Evolutionary conservation across 2,329 filamentous ascomycete species (phyloP).

Genomic region (Keithomyces neogunnii): DNA sequence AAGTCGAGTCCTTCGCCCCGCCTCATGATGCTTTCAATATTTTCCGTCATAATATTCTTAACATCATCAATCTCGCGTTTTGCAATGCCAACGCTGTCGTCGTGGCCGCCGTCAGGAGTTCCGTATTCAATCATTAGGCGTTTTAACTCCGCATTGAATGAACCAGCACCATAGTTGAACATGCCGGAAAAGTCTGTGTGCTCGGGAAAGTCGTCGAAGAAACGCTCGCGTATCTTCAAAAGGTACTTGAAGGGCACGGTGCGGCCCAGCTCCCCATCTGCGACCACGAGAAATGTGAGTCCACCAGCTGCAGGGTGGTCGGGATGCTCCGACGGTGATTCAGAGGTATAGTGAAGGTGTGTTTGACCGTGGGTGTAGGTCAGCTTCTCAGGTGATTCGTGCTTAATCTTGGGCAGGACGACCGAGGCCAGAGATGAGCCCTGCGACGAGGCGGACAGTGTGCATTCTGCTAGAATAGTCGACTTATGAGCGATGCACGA

Average conservation of each 20-base stretch:
- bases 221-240: slow-evolving; percentile 81
- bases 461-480: slow-evolving; percentile 91
- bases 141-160: slow-evolving; percentile 76
- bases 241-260: slow-evolving; percentile 91
- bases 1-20: slow-evolving; percentile 88
- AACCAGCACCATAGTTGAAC: slow-evolving; percentile 82
- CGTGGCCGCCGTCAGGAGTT: slow-evolving; percentile 62
- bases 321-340: slow-evolving; percentile 62
- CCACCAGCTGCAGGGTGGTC: slow-evolving; percentile 59
- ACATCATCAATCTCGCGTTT: slow-evolving; percentile 89
- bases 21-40: slow-evolving; percentile 84
- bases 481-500: slow-evolving; percentile 90
- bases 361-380: slow-evolving; percentile 89
- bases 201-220: slow-evolving; percentile 61
- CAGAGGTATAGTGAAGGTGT: slow-evolving; percentile 93
- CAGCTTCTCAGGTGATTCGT: slow-evolving; percentile 72
- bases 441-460: slow-evolving; percentile 71
- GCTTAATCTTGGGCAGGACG: slow-evolving; percentile 90
- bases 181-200: slow-evolving; percentile 66
- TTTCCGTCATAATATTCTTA: slow-evolving; percentile 87
- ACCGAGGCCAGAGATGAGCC: slow-evolving; percentile 83
- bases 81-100: slow-evolving; percentile 77
- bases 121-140: slow-evolving; percentile 77
- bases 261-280: slow-evolving; percentile 70
- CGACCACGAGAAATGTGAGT: slow-evolving; percentile 86